phyloP scores from a whole-genome alignment of 1,139 yeast genomes.

The Debaryomyces fabryi region DNA sequence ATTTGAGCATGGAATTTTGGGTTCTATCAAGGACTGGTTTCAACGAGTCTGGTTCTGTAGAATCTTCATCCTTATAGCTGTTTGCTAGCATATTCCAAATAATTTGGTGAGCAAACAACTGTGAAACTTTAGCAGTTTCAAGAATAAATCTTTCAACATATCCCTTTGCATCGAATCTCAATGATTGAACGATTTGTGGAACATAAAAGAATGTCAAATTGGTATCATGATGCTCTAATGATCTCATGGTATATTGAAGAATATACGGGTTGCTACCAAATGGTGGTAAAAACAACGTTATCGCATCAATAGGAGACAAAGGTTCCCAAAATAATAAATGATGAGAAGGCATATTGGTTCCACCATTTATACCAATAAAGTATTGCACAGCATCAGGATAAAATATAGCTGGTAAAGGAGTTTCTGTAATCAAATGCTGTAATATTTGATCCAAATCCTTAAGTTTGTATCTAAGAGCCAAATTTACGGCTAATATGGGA shows the following conservation, averaged over 20 bases:
- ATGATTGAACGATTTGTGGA: slow-evolving; percentile 94
- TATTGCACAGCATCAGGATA: slow-evolving; percentile 69
- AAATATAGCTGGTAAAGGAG: slow-evolving; percentile 64
- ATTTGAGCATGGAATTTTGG: slow-evolving; percentile 62
- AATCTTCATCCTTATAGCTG: slow-evolving; percentile 87
- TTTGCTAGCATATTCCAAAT: slow-evolving; percentile 98
- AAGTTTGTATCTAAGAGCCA: slow-evolving; percentile 60
- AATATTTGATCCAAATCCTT: slow-evolving; percentile 48
- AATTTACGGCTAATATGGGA: slow-evolving; percentile 73
- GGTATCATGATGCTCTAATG: slow-evolving; percentile 86
- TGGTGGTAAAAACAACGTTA: slow-evolving; percentile 80
- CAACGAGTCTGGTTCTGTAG: slow-evolving; percentile 73
- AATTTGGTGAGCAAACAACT: slow-evolving; percentile 93
- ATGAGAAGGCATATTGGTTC: slow-evolving; percentile 41
- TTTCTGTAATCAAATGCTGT: slow-evolving; percentile 47
- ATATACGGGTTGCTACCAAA: slow-evolving; percentile 67
- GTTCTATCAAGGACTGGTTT: slow-evolving; percentile 84
- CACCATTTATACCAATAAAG: slow-evolving; percentile 51
- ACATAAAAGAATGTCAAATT: slow-evolving; percentile 93
- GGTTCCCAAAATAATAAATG: slow-evolving; percentile 73
- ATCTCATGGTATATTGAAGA: slow-evolving; percentile 87
- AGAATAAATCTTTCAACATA: slow-evolving; percentile 86
- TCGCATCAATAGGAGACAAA: slow-evolving; percentile 81
- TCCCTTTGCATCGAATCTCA: slow-evolving; percentile 80
- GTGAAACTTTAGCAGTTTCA: slow-evolving; percentile 90